These are phyloP conservation scores for Hypoxylon sp. DNA, from an alignment of 2,329 filamentous ascomycete genomes.

Conservation along the genomic window DNA sequence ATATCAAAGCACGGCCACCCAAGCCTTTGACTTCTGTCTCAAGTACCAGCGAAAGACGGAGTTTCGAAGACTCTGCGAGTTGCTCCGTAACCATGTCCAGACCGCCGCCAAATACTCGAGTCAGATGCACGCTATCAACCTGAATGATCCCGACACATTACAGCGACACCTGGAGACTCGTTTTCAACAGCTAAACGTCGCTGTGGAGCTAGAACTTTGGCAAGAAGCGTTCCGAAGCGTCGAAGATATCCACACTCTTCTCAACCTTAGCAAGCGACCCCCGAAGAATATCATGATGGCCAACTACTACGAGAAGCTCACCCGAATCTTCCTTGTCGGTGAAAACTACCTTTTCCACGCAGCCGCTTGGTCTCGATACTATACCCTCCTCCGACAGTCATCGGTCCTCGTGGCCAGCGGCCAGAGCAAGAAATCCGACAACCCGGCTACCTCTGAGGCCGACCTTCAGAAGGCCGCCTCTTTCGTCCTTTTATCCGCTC, in stretches of 20 bases:
- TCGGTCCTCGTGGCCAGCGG: constrained; percentile 84
- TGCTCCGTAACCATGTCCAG: constrained; percentile 97
- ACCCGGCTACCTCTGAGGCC: constrained; percentile 86
- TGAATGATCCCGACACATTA: constrained; percentile 96
- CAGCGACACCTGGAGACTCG: constrained; percentile 97
- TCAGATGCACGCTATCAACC: constrained; percentile 99
- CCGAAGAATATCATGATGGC: constrained; percentile 99
- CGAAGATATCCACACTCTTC: constrained; percentile 97
- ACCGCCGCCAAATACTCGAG: constrained; percentile 99
- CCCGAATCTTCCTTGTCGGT: constrained; percentile 97
- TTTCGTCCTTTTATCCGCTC: constrained; percentile 92
- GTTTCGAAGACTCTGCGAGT: constrained; percentile 97
- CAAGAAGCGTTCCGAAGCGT: constrained; percentile 99
- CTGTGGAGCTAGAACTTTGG: constrained; percentile 97
- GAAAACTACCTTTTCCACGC: constrained; percentile 99
- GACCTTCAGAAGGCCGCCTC: constrained; percentile 95
- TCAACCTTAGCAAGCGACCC: constrained; percentile 97
- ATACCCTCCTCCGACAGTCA: constrained; percentile 94
- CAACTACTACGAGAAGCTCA: constrained; percentile 99
- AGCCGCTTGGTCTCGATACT: constrained; percentile 96
- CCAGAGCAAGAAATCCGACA: constrained; percentile 92
- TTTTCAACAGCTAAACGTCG: constrained; percentile 98
- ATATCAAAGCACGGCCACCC: constrained; percentile 97
- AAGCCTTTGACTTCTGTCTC: constrained; percentile 98
- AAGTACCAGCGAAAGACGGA: constrained; percentile 99